These are phyloP conservation scores for Amaranthus cruentus DNA, from an alignment of 148 eudicot genomes.

Conservation along the genomic window DNA sequence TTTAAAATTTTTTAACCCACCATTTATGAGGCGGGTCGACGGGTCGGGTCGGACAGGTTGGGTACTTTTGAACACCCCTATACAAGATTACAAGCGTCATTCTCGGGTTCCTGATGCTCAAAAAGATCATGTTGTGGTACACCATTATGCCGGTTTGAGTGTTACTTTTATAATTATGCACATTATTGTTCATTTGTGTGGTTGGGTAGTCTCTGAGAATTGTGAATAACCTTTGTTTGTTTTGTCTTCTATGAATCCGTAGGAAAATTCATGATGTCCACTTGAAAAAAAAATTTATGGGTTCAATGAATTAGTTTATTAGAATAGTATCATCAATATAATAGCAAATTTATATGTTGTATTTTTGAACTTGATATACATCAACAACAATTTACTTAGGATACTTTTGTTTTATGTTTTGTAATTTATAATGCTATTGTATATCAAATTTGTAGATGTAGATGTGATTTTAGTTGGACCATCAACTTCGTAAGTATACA, in stretches of 20 bases:
- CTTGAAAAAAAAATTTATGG: constrained; percentile 96
- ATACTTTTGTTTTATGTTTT: no score
- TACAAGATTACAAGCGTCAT: constrained; percentile 55
- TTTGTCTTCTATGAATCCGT: constrained; percentile 19
- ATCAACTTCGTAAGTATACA: no score
- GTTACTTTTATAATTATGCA: background rate
- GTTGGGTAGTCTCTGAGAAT: background rate
- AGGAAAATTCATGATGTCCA: constrained; percentile 97
- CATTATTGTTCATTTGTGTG: background rate
- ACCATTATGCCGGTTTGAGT: constrained; percentile 65
- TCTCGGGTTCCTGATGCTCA: constrained; percentile 69
- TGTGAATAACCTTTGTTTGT: background rate
- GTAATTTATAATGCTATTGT: no score
- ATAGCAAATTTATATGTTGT: no score
- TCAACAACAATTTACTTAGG: no score
- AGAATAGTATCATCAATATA: constrained; percentile 37
- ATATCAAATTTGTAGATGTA: no score
- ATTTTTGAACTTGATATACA: no score
- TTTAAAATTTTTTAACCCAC: no score
- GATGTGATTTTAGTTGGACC: no score
- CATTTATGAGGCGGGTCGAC: no score
- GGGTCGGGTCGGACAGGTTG: no score
- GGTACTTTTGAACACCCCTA: no score
- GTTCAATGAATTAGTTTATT: constrained; percentile 93
- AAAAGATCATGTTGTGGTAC: constrained; percentile 92